These are phyloP conservation scores for Pseudodiploospora longispora DNA, from an alignment of 2,329 filamentous ascomycete genomes.

Conservation along the genomic window DNA sequence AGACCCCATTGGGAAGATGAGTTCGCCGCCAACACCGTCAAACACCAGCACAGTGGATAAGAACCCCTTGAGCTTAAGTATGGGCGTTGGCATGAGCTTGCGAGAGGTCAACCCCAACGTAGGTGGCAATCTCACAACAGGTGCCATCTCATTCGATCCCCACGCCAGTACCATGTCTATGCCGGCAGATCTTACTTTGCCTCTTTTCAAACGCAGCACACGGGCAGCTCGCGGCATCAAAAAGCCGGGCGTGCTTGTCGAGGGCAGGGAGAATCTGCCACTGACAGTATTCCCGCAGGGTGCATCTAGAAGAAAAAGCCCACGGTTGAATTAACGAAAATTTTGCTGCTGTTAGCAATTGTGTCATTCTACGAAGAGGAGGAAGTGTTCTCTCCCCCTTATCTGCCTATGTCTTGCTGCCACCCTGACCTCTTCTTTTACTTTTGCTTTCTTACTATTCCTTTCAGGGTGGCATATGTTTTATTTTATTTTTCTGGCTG, in stretches of 20 bases:
- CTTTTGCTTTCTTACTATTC: not conserved
- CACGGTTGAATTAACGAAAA: conserved; percentile 32
- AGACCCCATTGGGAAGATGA: conserved; percentile 17
- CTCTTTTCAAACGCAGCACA: conserved; percentile 39
- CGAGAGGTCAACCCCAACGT: conserved; percentile 49
- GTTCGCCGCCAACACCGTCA: conserved; percentile 22
- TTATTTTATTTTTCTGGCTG: not conserved
- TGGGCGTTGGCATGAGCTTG: conserved; percentile 32
- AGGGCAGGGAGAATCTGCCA: conserved; percentile 46
- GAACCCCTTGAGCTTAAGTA: conserved; percentile 16
- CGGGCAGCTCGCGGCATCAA: conserved; percentile 27
- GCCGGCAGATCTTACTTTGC: conserved; percentile 35
- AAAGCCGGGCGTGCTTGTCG: conserved; percentile 22
- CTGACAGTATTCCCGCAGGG: conserved; percentile 37
- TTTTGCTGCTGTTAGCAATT: not conserved
- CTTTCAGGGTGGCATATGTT: not conserved
- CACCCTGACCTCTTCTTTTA: not conserved
- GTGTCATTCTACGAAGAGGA: no score
- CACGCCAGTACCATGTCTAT: conserved; percentile 33
- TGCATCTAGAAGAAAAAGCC: conserved; percentile 45
- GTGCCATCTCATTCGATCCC: conserved; percentile 32
- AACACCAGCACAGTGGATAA: conserved; percentile 19
- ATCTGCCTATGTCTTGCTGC: no score
- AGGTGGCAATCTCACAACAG: conserved; percentile 31
- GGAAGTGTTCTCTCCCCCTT: not conserved